Evolutionary conservation across 768 basidiomycete genomes (phyloP), one percentile per base, ranked within the genome.

Genomic region (Agaricus subrufescens): DNA sequence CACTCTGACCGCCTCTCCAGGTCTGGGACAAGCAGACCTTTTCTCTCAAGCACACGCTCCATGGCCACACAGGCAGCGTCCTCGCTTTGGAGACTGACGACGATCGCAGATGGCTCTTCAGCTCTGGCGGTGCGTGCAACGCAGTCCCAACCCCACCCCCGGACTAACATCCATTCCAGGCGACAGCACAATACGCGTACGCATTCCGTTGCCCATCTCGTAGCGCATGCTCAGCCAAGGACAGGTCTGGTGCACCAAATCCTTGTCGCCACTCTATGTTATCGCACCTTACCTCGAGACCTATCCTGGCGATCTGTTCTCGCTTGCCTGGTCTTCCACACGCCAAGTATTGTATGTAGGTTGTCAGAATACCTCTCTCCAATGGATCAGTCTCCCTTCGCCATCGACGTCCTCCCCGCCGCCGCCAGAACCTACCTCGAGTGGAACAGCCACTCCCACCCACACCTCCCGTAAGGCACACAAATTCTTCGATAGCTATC

Each of bases 401-500:
- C 43, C 46, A 50, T 52, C 66, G n/a, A 51, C 52, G 37, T 59
- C 63, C 8, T 53, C 56, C 12, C 51, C 56, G 7, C 63, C 67
- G 7, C 57, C 57, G 29, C 57, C 59, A 43, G 62, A 63, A 25
- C 59, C 61, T 23, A 46, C 61, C 6, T 54, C 59, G 1, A 73
- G 76, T 14, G 75, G 73, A 15, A 65, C 71, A 2, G 68, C 70
- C 7, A 76, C 77, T 0, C 75, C 75, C 0, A 67, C 68, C 31
- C 64, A 34, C 14, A 43, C 71, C 5, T 59, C 67, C 27, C 79
- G 77, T 58, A 82, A 81, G 61, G 83, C 79, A 34, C 93, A 95
- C 75, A 91, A 90, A 60, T 97, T 97, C 73, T 97, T 97, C 65
- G 91, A 94, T 65, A 91, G 88, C 62, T 90, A 93, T 60, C 91